Base-by-base conservation (phyloP, 176 grass and related monocot genomes). In the Musa itinerans region DNA sequence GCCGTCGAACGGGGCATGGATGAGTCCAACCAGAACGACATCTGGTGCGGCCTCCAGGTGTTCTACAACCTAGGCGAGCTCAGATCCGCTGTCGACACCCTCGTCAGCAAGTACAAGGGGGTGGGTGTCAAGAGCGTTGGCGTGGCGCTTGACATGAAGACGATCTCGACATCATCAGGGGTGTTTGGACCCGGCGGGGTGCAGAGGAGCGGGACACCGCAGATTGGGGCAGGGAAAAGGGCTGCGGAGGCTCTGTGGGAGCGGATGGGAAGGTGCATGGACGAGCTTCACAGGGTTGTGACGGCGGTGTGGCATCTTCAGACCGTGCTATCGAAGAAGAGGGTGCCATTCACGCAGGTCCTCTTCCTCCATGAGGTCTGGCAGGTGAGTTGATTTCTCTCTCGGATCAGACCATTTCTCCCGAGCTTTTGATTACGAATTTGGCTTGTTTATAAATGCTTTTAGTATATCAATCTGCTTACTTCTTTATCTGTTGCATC, bases 311-410 rank as follows among this genome's bases (percentile, higher is more conserved):
- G 95, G 95, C 95, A 99, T 73, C 71, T 99, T 16, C 95, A 99
- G 77, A 82, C 88, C 50, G 95, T 99, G 69, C 88, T 99, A 74
- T 91, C 88, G 20, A 99, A 99, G 82, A 99, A 94, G 84, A 86
- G 88, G 62, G 84, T 99, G 12, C 95, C 95, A 0, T 99, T 99
- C 73, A 91, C 90, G 11, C 95, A 99, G 79, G 86, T 99, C 83
- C 72, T 99, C 61, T 99, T 94, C 81, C 90, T 99, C 21, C 86
- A 94, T 81, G 95, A 99, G 76, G 90, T 99, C 86, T 99, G 95
- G 95, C 95, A 94, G 90, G 95, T 94, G 74, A 82, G 68, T 70
- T 1, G 11, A 50, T 70, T 9, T 49, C 11, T 70, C 48, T 50
- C 20, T 25, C 15, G 16, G 20, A n/a, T 20, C 9, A 50, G 0